These are phyloP conservation scores for Avicennia marina DNA, from an alignment of 257 asterid genomes.

Conservation along the genomic window DNA sequence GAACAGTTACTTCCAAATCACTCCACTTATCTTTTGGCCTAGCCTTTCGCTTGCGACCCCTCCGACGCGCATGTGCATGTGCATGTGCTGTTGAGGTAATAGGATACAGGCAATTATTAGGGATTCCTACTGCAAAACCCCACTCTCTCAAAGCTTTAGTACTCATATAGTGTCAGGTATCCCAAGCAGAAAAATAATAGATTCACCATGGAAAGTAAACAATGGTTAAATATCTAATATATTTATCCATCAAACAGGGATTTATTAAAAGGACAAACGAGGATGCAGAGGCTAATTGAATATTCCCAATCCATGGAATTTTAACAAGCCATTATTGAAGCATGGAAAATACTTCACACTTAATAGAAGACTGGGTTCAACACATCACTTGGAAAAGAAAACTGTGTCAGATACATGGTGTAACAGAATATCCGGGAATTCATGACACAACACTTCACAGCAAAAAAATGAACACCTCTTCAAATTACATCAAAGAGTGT, in stretches of 20 bases:
- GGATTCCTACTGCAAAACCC: constrained; percentile 17
- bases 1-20: constrained; percentile 25
- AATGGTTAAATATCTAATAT: background rate
- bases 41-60: constrained; percentile 24
- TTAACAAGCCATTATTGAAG: background rate
- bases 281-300: background rate
- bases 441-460: background rate
- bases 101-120: background rate
- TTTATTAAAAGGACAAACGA: background rate
- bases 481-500: background rate
- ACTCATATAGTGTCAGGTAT: background rate
- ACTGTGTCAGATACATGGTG: constrained; percentile 4
- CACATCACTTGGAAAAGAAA: constrained; percentile 5
- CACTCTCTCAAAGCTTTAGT: background rate
- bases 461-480: background rate
- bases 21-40: constrained; percentile 8
- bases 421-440: background rate
- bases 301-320: background rate
- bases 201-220: constrained; percentile 6
- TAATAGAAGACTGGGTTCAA: background rate
- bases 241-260: background rate
- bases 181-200: background rate
- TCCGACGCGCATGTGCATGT: background rate
- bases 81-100: constrained; percentile 8
- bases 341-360: background rate